Evolutionary conservation across 2,329 filamentous ascomycete genomes (phyloP).

Genomic region (Hortaea werneckii): DNA sequence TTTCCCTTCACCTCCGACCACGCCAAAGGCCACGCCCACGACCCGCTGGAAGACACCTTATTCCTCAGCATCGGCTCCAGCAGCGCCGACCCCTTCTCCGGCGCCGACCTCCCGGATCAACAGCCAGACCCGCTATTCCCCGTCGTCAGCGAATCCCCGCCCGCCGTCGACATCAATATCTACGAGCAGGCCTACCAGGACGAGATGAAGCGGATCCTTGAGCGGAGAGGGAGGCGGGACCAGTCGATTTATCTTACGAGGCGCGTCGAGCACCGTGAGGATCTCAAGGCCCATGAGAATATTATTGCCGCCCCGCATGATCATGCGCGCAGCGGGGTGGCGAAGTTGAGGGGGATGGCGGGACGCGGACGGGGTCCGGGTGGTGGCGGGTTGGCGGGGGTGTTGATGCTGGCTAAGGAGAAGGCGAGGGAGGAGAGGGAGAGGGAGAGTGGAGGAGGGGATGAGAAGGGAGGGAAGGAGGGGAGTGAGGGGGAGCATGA

Average conservation of each 20-base stretch:
- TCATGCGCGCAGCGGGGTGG: background rate
- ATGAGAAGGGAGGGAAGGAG: constrained; percentile 1
- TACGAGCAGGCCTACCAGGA: constrained; percentile 81
- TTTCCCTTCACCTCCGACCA: constrained; percentile 20
- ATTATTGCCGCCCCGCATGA: constrained; percentile 11
- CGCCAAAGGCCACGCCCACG: constrained; percentile 53
- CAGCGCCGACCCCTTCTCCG: background rate
- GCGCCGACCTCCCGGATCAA: background rate
- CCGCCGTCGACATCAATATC: constrained; percentile 73
- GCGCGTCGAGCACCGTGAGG: constrained; percentile 37
- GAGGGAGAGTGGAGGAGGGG: background rate
- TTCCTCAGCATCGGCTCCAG: constrained; percentile 71
- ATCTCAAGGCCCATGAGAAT: constrained; percentile 22
- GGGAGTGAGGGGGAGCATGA: background rate
- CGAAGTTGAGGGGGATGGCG: background rate
- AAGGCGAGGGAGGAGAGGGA: background rate
- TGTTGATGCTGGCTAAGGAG: constrained; percentile 3
- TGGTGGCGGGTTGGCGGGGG: constrained; percentile 1
- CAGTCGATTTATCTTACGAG: constrained; percentile 48
- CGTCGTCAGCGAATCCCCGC: constrained; percentile 73
- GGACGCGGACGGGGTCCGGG: background rate
- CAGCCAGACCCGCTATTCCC: background rate
- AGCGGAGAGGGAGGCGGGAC: constrained; percentile 23
- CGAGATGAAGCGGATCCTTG: constrained; percentile 64
- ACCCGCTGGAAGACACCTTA: constrained; percentile 53